Base-by-base conservation (phyloP, 2,329 filamentous ascomycete genomes). In the Zasmidium angulare region DNA sequence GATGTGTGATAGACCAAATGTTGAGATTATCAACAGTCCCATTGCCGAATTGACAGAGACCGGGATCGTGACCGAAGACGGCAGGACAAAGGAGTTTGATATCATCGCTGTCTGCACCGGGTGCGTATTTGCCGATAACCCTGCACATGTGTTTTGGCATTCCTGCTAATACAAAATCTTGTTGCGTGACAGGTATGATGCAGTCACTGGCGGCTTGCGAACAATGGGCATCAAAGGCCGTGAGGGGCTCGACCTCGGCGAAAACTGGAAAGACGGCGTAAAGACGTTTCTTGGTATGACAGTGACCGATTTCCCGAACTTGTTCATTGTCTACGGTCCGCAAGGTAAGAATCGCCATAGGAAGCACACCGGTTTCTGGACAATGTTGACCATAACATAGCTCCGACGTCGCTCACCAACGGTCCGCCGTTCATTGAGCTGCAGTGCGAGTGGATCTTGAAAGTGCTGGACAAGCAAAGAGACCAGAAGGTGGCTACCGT, bases 401-500 rank as follows among this genome's bases (percentile, higher is more conserved):
- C 65, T 20, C 78, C 77, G 1, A 79, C 78, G 0, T 77, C 77
- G 1, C 78, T 79, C 55, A 73, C 71, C 43, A 81, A 81, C 51
- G 78, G 78, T 0, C 78, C 78, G 1, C 76, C 71, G 11, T 79
- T 77, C 57, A 68, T 78, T 21, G 77, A 80, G 60, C 70, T 73
- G 3, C 78, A 81, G 63, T 75, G 72, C 26, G 76, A 80, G 51
- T 80, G 75, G 74, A 79, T 80, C 52, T 68, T 78, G 20, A 72
- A 78, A 50, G 73, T 76, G 6, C 74, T 80, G 55, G 68, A 68
- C n/a, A 74, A 75, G 65, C 65, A 76, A n/a, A 65, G 69, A 51
- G 70, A 75, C 6, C 70, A 78, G 51, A 71, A 71, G 2, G 73
- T 78, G 51, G 70, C 68, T 21, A 74, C 75, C 54, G 72, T 77